phyloP scores from a whole-genome alignment of 192 early-diverging fungal species.

The Entomortierella beljakovae region DNA sequence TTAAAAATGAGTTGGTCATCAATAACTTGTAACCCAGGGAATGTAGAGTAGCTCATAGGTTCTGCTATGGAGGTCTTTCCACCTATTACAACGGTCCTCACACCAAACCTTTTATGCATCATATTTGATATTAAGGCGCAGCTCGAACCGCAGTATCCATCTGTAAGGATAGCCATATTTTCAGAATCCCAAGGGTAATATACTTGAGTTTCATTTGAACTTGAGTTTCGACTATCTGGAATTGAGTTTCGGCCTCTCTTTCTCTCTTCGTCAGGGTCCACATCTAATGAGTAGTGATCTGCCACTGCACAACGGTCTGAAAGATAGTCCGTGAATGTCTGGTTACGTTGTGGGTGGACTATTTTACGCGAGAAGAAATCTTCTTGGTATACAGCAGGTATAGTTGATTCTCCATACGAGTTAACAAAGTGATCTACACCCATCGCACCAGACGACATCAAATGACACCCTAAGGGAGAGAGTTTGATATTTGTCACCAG shows the following conservation, averaged over 20 bases:
- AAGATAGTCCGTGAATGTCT: slow-evolving; percentile 23
- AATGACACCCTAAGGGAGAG: slow-evolving; percentile 10
- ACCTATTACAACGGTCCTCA: slow-evolving; percentile 23
- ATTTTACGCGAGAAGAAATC: background rate
- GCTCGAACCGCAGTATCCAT: slow-evolving; percentile 41
- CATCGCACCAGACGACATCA: slow-evolving; percentile 16
- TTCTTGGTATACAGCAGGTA: background rate
- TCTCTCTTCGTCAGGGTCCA: slow-evolving; percentile 15
- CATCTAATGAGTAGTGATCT: slow-evolving; percentile 5
- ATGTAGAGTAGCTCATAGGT: slow-evolving; percentile 31
- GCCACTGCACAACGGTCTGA: slow-evolving; percentile 25
- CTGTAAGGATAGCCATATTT: slow-evolving; percentile 26
- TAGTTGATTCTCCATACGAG: slow-evolving; percentile 15
- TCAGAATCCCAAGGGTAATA: slow-evolving; percentile 39
- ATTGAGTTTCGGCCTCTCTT: background rate
- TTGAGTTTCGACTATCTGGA: background rate
- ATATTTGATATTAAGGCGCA: slow-evolving; percentile 39
- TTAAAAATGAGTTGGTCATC: slow-evolving; percentile 18
- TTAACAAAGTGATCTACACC: slow-evolving; percentile 23
- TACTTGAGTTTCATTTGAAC: background rate
- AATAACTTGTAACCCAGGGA: slow-evolving; percentile 34
- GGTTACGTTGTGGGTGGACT: slow-evolving; percentile 12
- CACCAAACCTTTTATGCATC: slow-evolving; percentile 28
- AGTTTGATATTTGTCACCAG: slow-evolving; percentile 29
- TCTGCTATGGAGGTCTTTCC: background rate